Percentiles rank a stretch among this genome's conserved stretches.
These are phyloP conservation scores for Ophiostoma sp. DNA, from an alignment of 2,329 filamentous ascomycete species.

Conservation along the genomic window DNA sequence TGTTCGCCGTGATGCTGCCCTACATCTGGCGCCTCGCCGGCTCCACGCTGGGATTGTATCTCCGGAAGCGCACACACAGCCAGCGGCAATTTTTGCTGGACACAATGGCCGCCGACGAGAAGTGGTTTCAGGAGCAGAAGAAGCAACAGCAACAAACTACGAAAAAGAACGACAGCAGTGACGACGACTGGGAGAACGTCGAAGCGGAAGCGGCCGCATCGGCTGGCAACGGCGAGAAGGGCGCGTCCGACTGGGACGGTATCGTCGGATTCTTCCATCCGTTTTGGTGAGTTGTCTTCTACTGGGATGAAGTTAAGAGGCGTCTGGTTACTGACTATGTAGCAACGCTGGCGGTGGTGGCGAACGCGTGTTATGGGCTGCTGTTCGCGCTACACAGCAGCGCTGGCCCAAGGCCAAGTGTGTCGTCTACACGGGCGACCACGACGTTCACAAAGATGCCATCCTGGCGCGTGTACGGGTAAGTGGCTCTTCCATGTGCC, in stretches of 20 bases:
- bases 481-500: slow-evolving; percentile 28
- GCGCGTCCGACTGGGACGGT: slow-evolving; percentile 69
- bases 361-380: slow-evolving; percentile 94
- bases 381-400: slow-evolving; percentile 85
- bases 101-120: slow-evolving; percentile 50
- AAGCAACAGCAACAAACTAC: slow-evolving; percentile 12
- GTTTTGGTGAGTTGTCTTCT: slow-evolving; percentile 69
- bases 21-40: slow-evolving; percentile 44
- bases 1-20: slow-evolving; percentile 39
- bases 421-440: slow-evolving; percentile 92
- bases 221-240: slow-evolving; percentile 43
- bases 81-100: slow-evolving; percentile 59
- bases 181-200: slow-evolving; percentile 71
- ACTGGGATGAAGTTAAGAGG: not conserved
- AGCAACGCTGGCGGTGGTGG: slow-evolving; percentile 96
- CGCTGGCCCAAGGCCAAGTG: slow-evolving; percentile 87
- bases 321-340: slow-evolving; percentile 24
- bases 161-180: slow-evolving; percentile 37
- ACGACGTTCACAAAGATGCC: slow-evolving; percentile 76
- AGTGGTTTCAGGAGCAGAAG: slow-evolving; percentile 39
- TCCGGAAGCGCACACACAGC: slow-evolving; percentile 64
- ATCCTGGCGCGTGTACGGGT: slow-evolving; percentile 79
- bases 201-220: slow-evolving; percentile 47
- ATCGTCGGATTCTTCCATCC: slow-evolving; percentile 97
- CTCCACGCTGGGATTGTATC: slow-evolving; percentile 56